Base-by-base conservation (phyloP, 345 rosid genomes). In the Luvunga scandens region DNA sequence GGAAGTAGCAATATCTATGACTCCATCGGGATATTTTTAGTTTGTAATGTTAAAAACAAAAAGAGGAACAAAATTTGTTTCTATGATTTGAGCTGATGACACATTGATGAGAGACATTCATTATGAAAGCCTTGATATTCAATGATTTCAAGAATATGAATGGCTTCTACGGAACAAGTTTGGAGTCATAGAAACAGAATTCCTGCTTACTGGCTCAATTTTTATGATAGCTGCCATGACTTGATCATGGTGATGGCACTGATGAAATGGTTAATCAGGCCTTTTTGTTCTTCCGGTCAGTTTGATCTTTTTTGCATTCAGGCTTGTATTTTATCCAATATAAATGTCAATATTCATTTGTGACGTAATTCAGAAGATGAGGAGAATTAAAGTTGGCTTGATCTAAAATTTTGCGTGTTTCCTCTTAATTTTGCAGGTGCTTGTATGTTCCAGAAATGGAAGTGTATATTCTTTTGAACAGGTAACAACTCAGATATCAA, bases 371-470 rank as follows among this genome's bases (percentile, higher is more conserved):
- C 38, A 48, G 4, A 21, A 61, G 61, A n/a, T 9, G 9, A 25
- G 77, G 25, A 39, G 25, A 34, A 27, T n/a, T 48, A 33, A 2
- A 66, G 34, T 75, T 45, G 57, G 25, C 42, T 66, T 6, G 4
- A 57, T 68, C 24, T 25, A 25, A 45, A 69, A 69, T 2, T 36
- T 34, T 18, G n/a, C 18, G 3, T 27, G 57, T 61, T 60, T 34
- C 9, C 50, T 48, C 84, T 19, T 66, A 68, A 76, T 81, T 16
- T 67, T 83, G 65, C 82, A 96, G 99, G 89, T 89, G 78, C 88
- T 96, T n/a, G 65, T 96, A 77, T 91, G 97, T 80, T 92, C 94
- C 70, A 92, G 95, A 81, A 90, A 87, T 80, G 98, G 98, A 86
- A 88, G 87, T 76, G 80, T 96, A 22, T 90, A 90, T 80, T 90